Conservation (phyloP, 176 grass and related monocot species). For the Eleusine indica region DNA sequence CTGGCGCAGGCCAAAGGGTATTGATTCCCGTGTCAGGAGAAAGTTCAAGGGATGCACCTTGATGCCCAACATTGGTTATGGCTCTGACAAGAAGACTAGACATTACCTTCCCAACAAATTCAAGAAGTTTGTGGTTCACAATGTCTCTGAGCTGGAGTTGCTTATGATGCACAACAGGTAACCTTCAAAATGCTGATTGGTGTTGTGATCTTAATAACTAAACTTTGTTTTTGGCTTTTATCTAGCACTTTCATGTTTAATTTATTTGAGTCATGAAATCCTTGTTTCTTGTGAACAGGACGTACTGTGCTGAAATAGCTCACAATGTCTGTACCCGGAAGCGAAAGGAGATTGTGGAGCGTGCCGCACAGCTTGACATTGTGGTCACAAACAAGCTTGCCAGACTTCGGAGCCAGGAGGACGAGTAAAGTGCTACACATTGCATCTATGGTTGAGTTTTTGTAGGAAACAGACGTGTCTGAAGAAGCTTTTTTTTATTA, state of each 20-base stretch:
- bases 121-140: constrained; percentile 85
- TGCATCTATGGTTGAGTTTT: constrained; percentile 32
- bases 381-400: constrained; percentile 81
- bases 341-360: constrained; percentile 77
- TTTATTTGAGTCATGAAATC: neutral
- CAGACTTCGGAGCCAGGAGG: constrained; percentile 74
- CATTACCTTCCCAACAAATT: constrained; percentile 78
- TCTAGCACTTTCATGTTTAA: neutral
- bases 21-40: constrained; percentile 75
- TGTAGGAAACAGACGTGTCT: constrained; percentile 8
- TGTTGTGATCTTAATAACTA: neutral
- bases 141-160: constrained; percentile 67
- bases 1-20: constrained; percentile 84
- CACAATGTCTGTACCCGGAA: constrained; percentile 66
- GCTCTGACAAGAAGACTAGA: constrained; percentile 75
- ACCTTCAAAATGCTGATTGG: neutral
- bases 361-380: constrained; percentile 68
- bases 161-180: constrained; percentile 96
- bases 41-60: constrained; percentile 80
- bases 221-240: neutral
- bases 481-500: neutral
- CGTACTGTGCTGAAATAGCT: constrained; percentile 72
- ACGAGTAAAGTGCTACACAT: constrained; percentile 43
- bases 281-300: constrained; percentile 36
- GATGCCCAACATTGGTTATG: constrained; percentile 81